Evolutionary conservation across 805 yeast species (phyloP), one percentile per base, ranked within the genome.

Genomic region (Wickerhamomyces rabaulensis): DNA sequence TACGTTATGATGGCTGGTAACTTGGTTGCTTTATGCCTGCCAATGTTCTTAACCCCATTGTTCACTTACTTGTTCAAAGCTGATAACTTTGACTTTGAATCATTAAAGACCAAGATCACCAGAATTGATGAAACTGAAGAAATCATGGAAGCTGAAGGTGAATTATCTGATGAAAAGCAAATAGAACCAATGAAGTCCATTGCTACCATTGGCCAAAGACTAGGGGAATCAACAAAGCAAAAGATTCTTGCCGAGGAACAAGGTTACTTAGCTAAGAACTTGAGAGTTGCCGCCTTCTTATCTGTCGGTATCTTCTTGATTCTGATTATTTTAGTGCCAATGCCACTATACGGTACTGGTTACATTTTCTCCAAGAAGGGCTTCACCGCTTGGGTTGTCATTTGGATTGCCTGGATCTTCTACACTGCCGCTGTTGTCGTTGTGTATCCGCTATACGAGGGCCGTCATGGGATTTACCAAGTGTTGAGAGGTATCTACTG

Each of bases 1-100:
- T 77, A 87, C 61, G 85, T 97, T 37, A 91, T 91, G 97, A 73
- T 89, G 52, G 82, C 84, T 3, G 97, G 96, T 50, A 90, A 90
- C 64, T 80, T 88, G 41, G 90, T 88, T 44, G 92, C 96, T 0
- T 68, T 90, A 50, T 70, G 80, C 45, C 76, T 91, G 2, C 96
- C 96, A 9, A 59, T 78, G 16, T 64, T 89, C 16, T 73, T 82
- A 46, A 69, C 82, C 42, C 90, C 95, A 23, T 59, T 83, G 9
- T 68, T 89, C 45, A 84, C 94, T 0, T 69, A 73, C 35, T 79
- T 81, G 60, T 83, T 83, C 64, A 81, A 80, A 46, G 80, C 84
- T 5, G 91, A 84, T 57, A 74, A 85, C 57, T 90, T 82, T 55
- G 87, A 89, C 65, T 89, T 87, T 79, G 74, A 75, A 21, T 61